phyloP scores from a whole-genome alignment of 257 asterid species.

The Anisodus tanguticus region DNA sequence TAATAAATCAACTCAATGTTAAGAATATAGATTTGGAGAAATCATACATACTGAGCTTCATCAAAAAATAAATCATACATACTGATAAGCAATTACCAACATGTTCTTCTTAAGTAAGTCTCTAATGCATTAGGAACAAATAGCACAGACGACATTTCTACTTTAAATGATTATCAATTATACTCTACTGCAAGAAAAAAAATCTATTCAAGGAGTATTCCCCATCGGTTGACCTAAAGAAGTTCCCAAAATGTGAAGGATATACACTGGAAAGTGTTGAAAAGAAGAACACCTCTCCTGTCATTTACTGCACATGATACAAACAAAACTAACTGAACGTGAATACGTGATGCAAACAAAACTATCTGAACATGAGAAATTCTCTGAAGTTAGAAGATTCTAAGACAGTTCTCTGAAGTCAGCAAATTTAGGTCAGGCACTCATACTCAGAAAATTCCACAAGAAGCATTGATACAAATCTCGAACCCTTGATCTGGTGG shows the following conservation, averaged over 20 bases:
- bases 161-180: not conserved
- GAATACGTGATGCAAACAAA: slow-evolving; percentile 18
- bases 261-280: not conserved
- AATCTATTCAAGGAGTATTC: not conserved
- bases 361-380: slow-evolving; percentile 17
- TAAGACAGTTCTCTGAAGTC: not conserved
- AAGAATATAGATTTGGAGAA: not conserved
- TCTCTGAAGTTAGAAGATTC: not conserved
- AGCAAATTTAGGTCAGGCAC: slow-evolving; percentile 4
- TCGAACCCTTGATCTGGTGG: not conserved
- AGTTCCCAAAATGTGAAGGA: slow-evolving; percentile 13
- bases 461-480: not conserved
- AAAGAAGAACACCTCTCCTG: slow-evolving; percentile 12
- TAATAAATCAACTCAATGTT: not conserved
- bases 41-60: too few species aligned
- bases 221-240: slow-evolving; percentile 1
- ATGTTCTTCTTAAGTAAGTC: slow-evolving; percentile 14
- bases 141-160: slow-evolving; percentile 2
- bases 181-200: not conserved
- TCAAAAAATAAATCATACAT: too few species aligned
- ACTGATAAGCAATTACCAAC: not conserved
- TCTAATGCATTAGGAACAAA: slow-evolving; percentile 11
- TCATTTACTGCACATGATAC: slow-evolving; percentile 14
- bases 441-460: slow-evolving; percentile 2
- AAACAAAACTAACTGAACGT: slow-evolving; percentile 4